phyloP scores from a whole-genome alignment of 108 stramenopile genomes.

The Hondaea fermentalgiana region DNA sequence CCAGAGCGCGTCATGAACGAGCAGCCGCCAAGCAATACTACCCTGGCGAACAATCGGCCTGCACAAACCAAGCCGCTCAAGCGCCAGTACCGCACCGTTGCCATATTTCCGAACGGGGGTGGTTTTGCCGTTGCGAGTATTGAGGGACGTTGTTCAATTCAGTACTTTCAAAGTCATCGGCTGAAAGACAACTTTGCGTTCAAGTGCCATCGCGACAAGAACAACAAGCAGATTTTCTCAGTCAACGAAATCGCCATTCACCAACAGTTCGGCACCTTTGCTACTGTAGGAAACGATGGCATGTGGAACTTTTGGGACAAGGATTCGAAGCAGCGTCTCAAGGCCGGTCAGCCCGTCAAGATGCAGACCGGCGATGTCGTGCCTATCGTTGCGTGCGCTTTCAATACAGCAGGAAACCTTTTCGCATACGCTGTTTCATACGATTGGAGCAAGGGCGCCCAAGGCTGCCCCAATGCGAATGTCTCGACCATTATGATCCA shows the following conservation, averaged over 20 bases:
- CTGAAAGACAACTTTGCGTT: constrained; percentile 38
- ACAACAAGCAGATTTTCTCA: constrained; percentile 31
- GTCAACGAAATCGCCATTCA: constrained; percentile 48
- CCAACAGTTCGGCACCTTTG: constrained; percentile 43
- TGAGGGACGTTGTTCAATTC: constrained; percentile 50
- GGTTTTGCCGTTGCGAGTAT: constrained; percentile 47
- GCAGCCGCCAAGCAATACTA: background rate
- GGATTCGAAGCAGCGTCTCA: constrained; percentile 47
- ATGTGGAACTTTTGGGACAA: constrained; percentile 52
- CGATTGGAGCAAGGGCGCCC: constrained; percentile 78
- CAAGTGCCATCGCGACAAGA: constrained; percentile 50
- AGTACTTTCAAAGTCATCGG: constrained; percentile 39
- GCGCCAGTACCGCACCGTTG: constrained; percentile 71
- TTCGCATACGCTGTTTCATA: constrained; percentile 82
- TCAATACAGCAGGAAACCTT: constrained; percentile 75
- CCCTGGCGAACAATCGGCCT: background rate
- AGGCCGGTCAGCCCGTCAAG: constrained; percentile 55
- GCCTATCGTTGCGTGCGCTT: constrained; percentile 60
- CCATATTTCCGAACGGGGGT: constrained; percentile 48
- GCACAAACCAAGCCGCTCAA: constrained; percentile 53
- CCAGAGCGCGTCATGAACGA: constrained; percentile 68
- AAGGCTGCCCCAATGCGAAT: constrained; percentile 44
- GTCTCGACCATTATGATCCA: constrained; percentile 72
- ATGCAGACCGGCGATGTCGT: background rate
- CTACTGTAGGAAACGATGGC: constrained; percentile 44